Base-by-base conservation (phyloP, 768 basidiomycete species). In the Rhodotorula diobovata region DNA sequence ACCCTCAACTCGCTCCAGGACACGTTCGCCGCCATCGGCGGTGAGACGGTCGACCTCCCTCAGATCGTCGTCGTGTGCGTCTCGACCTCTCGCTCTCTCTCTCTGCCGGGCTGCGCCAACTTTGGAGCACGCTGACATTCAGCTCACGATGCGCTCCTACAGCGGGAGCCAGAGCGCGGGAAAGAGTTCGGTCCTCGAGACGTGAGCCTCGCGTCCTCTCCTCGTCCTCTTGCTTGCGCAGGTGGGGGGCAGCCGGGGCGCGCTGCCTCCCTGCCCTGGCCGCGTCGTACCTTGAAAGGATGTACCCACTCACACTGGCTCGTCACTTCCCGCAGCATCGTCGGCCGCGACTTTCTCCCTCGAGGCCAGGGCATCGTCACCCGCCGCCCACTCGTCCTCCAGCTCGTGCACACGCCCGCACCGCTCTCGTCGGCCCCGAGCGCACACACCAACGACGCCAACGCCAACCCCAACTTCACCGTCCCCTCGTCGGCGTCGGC, bases 351-450 rank as follows among this genome's bases (percentile, higher is more conserved):
- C 67, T 83, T 83, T 67, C 77, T 83, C 9, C 82, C 83, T 2
- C 76, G 82, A 37, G 80, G 79, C n/a, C 70, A 68, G 78, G 96
- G 96, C 60, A 99, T 99, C 70, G 94, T 99, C 54, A 99, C 96
- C 37, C 87, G 96, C 66, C 86, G 96, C 74, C 96, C 96, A 5
- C 88, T 99, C 66, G 88, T 98, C 39, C 87, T 98, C 15, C 96
- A 98, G 80, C 88, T 98, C 79, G 89, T 98, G 66, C 92, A 99
- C 81, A 92, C 91, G 4, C 90, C 93, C 50, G 80, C 85, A 37
- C 85, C 87, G 32, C 82, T 84, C 61, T 20, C 67, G 43, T 64
- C 64, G 14, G 28, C 28, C 10, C 58, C 41, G 15, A 30, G 51
- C 37, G 16, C 45, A 81, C 83, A 25, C 32, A 39, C 54, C 61